Evolutionary conservation across 352 stramenopile genomes (phyloP).

Genomic region (Pythium coloratum): DNA sequence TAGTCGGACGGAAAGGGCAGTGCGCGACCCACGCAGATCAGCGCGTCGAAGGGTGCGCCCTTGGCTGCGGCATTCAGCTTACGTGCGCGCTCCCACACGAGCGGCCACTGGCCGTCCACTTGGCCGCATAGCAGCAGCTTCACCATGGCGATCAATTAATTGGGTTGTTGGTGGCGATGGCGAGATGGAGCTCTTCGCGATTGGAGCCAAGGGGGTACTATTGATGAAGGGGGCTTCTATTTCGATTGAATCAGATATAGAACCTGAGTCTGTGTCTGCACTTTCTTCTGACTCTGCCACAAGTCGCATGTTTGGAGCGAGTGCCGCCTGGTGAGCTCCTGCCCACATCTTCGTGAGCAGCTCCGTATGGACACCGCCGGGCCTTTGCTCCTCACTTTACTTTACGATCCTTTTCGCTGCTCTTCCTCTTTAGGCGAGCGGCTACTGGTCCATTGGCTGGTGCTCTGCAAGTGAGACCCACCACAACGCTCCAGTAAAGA

Average conservation of each 20-base stretch:
- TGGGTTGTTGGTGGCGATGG: not conserved
- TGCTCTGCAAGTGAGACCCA: not conserved
- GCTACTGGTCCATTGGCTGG: not conserved
- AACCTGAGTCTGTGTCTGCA: not conserved
- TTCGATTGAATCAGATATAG: not conserved
- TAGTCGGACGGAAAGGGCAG: constrained; percentile 58
- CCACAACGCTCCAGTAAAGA: not conserved
- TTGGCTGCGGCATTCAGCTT: constrained; percentile 69
- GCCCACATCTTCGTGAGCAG: constrained; percentile 2
- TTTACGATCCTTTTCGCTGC: not conserved
- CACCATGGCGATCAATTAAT: constrained; percentile 39
- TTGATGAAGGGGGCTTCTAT: not conserved
- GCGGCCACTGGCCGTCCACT: constrained; percentile 57
- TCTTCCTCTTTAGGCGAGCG: not conserved
- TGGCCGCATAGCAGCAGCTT: constrained; percentile 78
- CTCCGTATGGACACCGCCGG: not conserved
- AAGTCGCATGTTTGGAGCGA: not conserved
- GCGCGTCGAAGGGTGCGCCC: constrained; percentile 52
- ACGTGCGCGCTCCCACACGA: constrained; percentile 65
- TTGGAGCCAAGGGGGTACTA: not conserved
- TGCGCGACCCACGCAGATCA: constrained; percentile 60
- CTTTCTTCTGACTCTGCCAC: not conserved
- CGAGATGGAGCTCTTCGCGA: not conserved
- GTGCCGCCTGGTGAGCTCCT: not conserved
- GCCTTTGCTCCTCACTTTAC: not conserved